Conservation (phyloP, 2,329 filamentous ascomycete species). For the Monosporascus sp. region DNA sequence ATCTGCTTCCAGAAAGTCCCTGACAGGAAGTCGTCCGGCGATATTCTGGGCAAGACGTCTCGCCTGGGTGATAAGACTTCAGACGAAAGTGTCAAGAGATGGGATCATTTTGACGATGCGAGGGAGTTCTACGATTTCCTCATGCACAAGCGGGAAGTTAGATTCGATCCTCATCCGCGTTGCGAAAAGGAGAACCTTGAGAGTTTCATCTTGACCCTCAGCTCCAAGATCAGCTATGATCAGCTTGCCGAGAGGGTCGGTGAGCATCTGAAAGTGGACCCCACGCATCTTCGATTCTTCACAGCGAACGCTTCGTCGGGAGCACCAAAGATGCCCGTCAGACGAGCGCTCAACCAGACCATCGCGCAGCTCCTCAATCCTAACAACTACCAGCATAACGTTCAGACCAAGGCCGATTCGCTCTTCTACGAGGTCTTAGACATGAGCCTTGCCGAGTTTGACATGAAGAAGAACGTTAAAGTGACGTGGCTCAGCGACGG, state of each 20-base stretch:
- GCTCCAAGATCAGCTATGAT: conserved; percentile 86
- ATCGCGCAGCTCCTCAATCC: conserved; percentile 74
- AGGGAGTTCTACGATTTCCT: conserved; percentile 91
- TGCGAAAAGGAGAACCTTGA: conserved; percentile 54
- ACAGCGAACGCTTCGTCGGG: conserved; percentile 73
- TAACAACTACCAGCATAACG: conserved; percentile 66
- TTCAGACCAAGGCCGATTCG: conserved; percentile 66
- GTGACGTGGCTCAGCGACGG: conserved; percentile 84
- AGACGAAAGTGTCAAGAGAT: conserved; percentile 33
- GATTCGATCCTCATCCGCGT: conserved; percentile 65
- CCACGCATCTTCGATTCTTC: conserved; percentile 86
- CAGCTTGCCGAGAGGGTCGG: conserved; percentile 79
- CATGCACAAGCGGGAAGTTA: conserved; percentile 73
- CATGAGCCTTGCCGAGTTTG: conserved; percentile 86
- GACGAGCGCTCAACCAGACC: conserved; percentile 65
- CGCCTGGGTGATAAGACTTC: conserved; percentile 32
- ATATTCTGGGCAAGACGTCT: conserved; percentile 33
- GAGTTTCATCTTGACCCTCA: conserved; percentile 71
- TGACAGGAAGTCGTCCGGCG: conserved; percentile 39
- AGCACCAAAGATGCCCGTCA: conserved; percentile 72
- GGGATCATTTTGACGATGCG: conserved; percentile 62
- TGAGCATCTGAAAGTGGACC: conserved; percentile 67
- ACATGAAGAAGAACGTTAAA: conserved; percentile 84
- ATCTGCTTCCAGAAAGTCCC: conserved; percentile 78
- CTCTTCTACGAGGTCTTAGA: conserved; percentile 92